phyloP scores from a whole-genome alignment of 352 stramenopile genomes.

The Peronospora belbahrii region DNA sequence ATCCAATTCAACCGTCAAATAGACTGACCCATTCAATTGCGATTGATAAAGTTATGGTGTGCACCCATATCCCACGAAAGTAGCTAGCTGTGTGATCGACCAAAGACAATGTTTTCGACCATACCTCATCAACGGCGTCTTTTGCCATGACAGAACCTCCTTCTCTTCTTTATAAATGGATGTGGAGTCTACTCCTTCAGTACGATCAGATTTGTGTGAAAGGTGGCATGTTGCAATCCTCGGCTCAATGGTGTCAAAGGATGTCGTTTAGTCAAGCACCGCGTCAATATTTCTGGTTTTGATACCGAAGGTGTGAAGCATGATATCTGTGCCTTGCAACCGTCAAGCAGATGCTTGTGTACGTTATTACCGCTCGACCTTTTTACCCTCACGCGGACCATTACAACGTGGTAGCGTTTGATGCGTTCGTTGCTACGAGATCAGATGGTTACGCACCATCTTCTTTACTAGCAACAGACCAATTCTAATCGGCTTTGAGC shows the following conservation, averaged over 20 bases:
- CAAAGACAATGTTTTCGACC: too few relatives aligned
- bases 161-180: too few relatives aligned
- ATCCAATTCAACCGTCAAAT: too few relatives aligned
- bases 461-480: constrained; percentile 17
- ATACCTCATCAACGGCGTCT: too few relatives aligned
- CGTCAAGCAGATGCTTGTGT: neutral
- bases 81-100: too few relatives aligned
- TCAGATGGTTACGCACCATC: constrained; percentile 15
- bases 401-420: constrained; percentile 20
- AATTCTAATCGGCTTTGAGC: constrained; percentile 7
- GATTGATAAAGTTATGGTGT: too few relatives aligned
- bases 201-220: too few relatives aligned
- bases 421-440: constrained; percentile 18
- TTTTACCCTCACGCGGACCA: constrained; percentile 1
- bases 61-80: too few relatives aligned
- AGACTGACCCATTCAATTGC: too few relatives aligned
- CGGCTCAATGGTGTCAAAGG: neutral
- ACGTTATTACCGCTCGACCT: constrained; percentile 9
- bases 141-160: too few relatives aligned
- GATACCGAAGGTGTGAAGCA: neutral
- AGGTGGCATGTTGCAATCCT: too few relatives aligned
- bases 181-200: too few relatives aligned
- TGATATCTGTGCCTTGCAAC: neutral
- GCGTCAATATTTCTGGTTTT: neutral
- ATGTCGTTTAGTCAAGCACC: neutral